phyloP scores from a whole-genome alignment of 2,329 filamentous ascomycete species.

The Epichloe aotearoae region DNA sequence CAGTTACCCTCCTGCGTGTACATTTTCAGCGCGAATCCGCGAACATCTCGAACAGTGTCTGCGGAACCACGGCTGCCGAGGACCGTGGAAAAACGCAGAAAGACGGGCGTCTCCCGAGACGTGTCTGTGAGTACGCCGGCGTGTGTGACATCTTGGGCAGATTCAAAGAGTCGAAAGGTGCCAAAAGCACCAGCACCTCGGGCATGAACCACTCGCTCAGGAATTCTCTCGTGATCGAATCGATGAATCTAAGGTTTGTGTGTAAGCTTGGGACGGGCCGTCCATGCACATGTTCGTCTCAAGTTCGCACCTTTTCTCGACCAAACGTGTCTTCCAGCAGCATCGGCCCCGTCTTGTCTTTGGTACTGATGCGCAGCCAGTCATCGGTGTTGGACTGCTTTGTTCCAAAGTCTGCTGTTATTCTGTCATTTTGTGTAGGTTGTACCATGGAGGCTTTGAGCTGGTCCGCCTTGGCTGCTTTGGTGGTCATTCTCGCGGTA shows the following conservation, averaged over 20 bases:
- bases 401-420: conserved; percentile 68
- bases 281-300: not conserved
- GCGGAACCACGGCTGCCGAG: conserved; percentile 62
- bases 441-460: conserved; percentile 46
- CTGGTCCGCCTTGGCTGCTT: conserved; percentile 45
- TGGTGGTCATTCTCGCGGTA: conserved; percentile 19
- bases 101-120: conserved; percentile 34
- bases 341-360: conserved; percentile 50
- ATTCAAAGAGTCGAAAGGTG: conserved; percentile 52
- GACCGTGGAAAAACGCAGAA: conserved; percentile 60
- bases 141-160: conserved; percentile 53
- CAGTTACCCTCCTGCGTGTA: conserved; percentile 47
- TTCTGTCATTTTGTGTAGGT: conserved; percentile 40
- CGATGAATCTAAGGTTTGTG: conserved; percentile 43
- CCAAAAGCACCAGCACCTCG: conserved; percentile 58
- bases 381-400: conserved; percentile 63
- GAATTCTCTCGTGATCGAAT: conserved; percentile 49
- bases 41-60: conserved; percentile 72
- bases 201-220: conserved; percentile 57
- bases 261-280: no score
- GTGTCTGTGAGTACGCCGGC: conserved; percentile 46
- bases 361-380: conserved; percentile 55
- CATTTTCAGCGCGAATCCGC: conserved; percentile 55
- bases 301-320: conserved; percentile 50
- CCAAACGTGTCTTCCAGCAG: conserved; percentile 50